These are phyloP conservation scores for Linum lewisii DNA, from an alignment of 345 rosid species.

Conservation along the genomic window DNA sequence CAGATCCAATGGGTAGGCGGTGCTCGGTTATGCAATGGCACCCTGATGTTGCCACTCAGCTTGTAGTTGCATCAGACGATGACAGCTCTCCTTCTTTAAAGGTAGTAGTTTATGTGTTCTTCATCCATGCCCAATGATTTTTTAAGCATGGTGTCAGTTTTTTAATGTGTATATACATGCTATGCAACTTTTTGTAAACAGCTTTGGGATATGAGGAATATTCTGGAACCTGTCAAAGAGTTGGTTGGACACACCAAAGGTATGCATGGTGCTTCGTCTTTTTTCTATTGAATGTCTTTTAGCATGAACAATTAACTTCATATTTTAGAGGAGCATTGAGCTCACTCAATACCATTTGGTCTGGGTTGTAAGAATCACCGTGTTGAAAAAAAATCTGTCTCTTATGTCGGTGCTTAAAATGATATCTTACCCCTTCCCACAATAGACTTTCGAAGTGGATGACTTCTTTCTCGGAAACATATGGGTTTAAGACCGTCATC, in stretches of 20 bases:
- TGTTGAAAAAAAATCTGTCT: background rate
- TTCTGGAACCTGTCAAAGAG: slow-evolving; percentile 79
- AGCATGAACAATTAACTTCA: background rate
- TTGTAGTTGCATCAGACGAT: slow-evolving; percentile 95
- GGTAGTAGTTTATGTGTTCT: slow-evolving; percentile 33
- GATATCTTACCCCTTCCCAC: background rate
- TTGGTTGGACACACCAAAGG: slow-evolving; percentile 90
- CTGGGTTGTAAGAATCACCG: background rate
- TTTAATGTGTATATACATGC: background rate
- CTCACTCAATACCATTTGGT: background rate
- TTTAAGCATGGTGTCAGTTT: background rate
- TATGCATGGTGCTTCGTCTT: slow-evolving; percentile 22
- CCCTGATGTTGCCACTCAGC: slow-evolving; percentile 96
- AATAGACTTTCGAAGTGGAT: background rate
- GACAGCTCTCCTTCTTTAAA: slow-evolving; percentile 71
- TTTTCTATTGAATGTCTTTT: slow-evolving; percentile 3
- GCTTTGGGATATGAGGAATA: slow-evolving; percentile 99
- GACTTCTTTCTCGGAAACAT: background rate
- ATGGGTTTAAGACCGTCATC: background rate
- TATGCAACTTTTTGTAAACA: slow-evolving; percentile 25
- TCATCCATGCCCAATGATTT: slow-evolving; percentile 8
- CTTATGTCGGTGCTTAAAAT: background rate
- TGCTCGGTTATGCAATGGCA: slow-evolving; percentile 99
- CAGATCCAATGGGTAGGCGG: slow-evolving; percentile 82
- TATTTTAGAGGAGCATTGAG: background rate